Percentiles rank a stretch among this genome's conserved stretches.
Evolutionary conservation across 352 stramenopile species (phyloP).

Genomic region (Nothophytophthora sp.): DNA sequence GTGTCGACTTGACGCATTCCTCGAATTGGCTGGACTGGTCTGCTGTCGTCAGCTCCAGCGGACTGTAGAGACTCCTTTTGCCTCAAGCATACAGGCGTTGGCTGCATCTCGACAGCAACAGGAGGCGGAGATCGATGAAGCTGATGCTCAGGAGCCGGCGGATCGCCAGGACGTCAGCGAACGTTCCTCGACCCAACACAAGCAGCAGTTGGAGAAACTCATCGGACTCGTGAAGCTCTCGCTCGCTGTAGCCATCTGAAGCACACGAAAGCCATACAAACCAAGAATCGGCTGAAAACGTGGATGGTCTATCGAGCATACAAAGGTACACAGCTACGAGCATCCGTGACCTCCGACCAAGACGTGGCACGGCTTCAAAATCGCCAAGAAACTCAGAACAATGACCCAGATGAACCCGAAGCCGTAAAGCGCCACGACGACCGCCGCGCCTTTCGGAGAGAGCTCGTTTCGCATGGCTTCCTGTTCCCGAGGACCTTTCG

Average conservation of each 20-base stretch:
- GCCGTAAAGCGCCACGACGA: slow-evolving; percentile 46
- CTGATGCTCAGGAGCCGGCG: background rate
- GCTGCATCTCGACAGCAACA: background rate
- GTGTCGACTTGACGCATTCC: slow-evolving; percentile 14
- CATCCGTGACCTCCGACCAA: slow-evolving; percentile 71
- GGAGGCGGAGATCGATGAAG: background rate
- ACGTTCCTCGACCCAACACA: slow-evolving; percentile 22
- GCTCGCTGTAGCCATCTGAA: slow-evolving; percentile 7
- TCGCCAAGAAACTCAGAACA: slow-evolving; percentile 61
- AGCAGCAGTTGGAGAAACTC: slow-evolving; percentile 52
- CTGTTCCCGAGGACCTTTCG: slow-evolving; percentile 46
- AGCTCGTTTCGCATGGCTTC: slow-evolving; percentile 55
- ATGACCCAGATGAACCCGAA: slow-evolving; percentile 70
- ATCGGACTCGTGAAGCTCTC: slow-evolving; percentile 54
- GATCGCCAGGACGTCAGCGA: background rate
- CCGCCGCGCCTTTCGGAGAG: slow-evolving; percentile 30
- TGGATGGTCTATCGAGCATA: no score
- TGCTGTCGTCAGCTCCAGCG: slow-evolving; percentile 6
- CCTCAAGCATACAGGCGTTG: background rate
- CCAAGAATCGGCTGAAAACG: no score
- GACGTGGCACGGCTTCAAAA: slow-evolving; percentile 59
- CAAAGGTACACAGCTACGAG: no score
- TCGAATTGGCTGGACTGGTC: slow-evolving; percentile 7
- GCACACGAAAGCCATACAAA: no score
- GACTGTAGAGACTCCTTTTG: background rate